Percentiles rank a stretch among this genome's conserved stretches.
These are phyloP conservation scores for Platanthera guangdongensis DNA, from an alignment of 106 monocot genomes.

Conservation along the genomic window DNA sequence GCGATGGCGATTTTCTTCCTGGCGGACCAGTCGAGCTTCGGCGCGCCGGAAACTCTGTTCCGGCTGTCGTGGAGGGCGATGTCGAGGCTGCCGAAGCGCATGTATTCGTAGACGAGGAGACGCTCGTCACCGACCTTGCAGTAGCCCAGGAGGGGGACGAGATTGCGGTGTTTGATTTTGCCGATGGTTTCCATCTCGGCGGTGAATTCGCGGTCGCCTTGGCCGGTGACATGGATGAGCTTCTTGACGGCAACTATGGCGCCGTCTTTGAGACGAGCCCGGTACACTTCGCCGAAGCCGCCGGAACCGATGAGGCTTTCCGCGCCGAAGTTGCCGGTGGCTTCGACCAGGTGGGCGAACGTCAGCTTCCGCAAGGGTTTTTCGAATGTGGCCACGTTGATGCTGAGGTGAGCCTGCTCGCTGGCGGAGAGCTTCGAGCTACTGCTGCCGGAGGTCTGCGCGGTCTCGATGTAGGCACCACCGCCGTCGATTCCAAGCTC, in stretches of 20 bases:
- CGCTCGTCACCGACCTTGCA: conserved; percentile 81
- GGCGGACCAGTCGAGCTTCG: conserved; percentile 41
- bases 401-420: conserved; percentile 67
- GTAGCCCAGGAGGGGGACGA: conserved; percentile 77
- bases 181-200: conserved; percentile 94
- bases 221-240: conserved; percentile 51
- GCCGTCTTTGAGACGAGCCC: conserved; percentile 59
- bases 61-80: conserved; percentile 30
- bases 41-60: not conserved
- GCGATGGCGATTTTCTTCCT: conserved; percentile 75
- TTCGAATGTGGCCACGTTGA: conserved; percentile 74
- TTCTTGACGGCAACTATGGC: conserved; percentile 70
- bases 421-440: conserved; percentile 49
- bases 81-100: conserved; percentile 75
- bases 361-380: conserved; percentile 65
- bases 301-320: conserved; percentile 72
- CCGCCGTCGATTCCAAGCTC: conserved; percentile 7
- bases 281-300: conserved; percentile 84
- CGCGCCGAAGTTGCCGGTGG: conserved; percentile 69
- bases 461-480: conserved; percentile 35
- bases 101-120: conserved; percentile 82
- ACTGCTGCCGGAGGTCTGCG: conserved; percentile 25
- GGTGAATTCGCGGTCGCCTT: conserved; percentile 78
- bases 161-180: conserved; percentile 76
- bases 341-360: conserved; percentile 67